Conservation (phyloP, 2,329 filamentous ascomycete genomes). For the Venturia aucupariae region DNA sequence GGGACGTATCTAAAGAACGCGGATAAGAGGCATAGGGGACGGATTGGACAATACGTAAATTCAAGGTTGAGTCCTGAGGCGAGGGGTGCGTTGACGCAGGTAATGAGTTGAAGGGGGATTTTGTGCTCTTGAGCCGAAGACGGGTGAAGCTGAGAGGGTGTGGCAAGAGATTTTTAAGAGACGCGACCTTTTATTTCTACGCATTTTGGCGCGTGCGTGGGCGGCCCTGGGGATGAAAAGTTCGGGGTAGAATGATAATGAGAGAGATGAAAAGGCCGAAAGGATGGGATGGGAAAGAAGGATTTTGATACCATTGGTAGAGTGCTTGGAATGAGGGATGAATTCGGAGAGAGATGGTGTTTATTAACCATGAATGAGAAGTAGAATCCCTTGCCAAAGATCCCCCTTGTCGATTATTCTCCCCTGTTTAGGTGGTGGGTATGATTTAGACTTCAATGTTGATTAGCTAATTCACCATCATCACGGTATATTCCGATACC, state of each 20-base stretch:
- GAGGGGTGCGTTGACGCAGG: conserved; percentile 28
- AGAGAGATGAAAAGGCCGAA: background rate
- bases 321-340: background rate
- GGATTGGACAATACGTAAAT: conserved; percentile 60
- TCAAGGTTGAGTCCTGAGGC: conserved; percentile 50
- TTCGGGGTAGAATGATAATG: background rate
- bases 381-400: too few species aligned
- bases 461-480: too few species aligned
- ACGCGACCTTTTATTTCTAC: background rate
- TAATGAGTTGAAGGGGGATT: background rate
- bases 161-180: background rate
- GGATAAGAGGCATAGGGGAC: conserved; percentile 62
- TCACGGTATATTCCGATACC: too few species aligned
- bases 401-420: too few species aligned
- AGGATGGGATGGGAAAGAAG: background rate
- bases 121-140: background rate
- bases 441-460: too few species aligned
- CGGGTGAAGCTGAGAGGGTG: background rate
- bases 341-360: too few species aligned
- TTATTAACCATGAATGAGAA: too few species aligned
- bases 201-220: background rate
- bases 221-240: background rate
- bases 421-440: too few species aligned
- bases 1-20: conserved; percentile 67
- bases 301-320: conserved; percentile 3